Evolutionary conservation across 2,329 filamentous ascomycete genomes (phyloP).

Genomic region (Microdochium nivale): DNA sequence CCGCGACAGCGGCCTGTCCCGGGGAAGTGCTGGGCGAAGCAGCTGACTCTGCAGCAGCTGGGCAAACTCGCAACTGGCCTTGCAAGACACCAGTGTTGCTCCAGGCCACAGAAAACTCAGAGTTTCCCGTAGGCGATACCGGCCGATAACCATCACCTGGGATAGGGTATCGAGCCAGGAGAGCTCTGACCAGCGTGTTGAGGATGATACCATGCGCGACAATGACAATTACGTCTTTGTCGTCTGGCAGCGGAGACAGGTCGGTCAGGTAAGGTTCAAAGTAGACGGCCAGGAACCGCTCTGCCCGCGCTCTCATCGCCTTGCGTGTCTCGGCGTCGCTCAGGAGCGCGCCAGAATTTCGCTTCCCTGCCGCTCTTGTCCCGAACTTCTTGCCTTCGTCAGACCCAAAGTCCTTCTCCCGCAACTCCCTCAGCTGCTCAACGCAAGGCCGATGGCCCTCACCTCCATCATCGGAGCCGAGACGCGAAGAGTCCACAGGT

Average conservation of each 20-base stretch:
- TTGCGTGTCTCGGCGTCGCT: conserved; percentile 57
- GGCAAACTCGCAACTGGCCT: conserved; percentile 8
- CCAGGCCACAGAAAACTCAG: conserved; percentile 1
- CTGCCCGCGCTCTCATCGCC: conserved; percentile 55
- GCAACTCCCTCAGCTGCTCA: conserved; percentile 39
- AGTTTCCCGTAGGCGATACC: conserved; percentile 17
- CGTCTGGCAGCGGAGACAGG: conserved; percentile 3
- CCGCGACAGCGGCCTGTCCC: conserved; percentile 22
- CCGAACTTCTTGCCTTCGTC: conserved; percentile 58
- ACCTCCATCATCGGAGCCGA: not conserved
- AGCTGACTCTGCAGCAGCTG: not conserved
- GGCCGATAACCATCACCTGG: conserved; percentile 9
- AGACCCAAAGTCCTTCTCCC: conserved; percentile 68
- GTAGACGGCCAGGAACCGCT: conserved; percentile 56
- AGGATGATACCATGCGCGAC: conserved; percentile 82
- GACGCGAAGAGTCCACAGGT: not conserved
- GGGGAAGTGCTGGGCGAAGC: conserved; percentile 7
- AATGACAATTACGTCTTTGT: conserved; percentile 45
- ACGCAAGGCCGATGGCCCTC: conserved; percentile 20
- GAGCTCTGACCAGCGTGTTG: conserved; percentile 53
- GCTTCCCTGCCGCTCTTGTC: conserved; percentile 11
- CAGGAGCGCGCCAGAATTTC: conserved; percentile 13
- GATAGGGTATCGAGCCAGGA: conserved; percentile 46
- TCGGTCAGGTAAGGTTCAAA: conserved; percentile 47
- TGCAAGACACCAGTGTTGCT: conserved; percentile 15